phyloP scores from a whole-genome alignment of 768 basidiomycete species.

The Termitomyces heimii region DNA sequence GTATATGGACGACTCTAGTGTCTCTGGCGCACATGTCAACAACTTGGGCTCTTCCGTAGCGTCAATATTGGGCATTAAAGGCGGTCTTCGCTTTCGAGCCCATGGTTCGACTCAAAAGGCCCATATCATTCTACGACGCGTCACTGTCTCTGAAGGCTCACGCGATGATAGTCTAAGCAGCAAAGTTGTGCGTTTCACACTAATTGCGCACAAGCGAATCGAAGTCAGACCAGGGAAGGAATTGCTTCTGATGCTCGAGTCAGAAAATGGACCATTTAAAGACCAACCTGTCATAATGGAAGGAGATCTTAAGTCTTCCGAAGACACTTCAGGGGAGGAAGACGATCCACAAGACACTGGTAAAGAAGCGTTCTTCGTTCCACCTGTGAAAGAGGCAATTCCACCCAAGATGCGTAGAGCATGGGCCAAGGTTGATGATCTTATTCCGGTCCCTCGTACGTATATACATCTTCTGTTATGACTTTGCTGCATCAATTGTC shows the following conservation, averaged over 20 bases:
- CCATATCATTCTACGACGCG: slow-evolving; percentile 63
- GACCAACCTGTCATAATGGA: slow-evolving; percentile 57
- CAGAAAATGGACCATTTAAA: slow-evolving; percentile 45
- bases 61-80: slow-evolving; percentile 58
- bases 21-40: slow-evolving; percentile 25
- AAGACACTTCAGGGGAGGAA: slow-evolving; percentile 32
- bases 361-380: slow-evolving; percentile 29
- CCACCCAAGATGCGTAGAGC: slow-evolving; percentile 64
- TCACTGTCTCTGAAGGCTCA: slow-evolving; percentile 40
- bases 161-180: slow-evolving; percentile 32
- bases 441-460: slow-evolving; percentile 34
- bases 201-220: slow-evolving; percentile 66
- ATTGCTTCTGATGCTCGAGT: slow-evolving; percentile 54
- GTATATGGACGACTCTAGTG: slow-evolving; percentile 33
- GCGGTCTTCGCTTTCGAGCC: slow-evolving; percentile 55
- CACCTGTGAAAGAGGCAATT: slow-evolving; percentile 29
- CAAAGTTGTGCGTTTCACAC: slow-evolving; percentile 47
- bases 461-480: neutral
- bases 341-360: slow-evolving; percentile 32
- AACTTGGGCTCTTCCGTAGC: slow-evolving; percentile 30
- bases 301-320: slow-evolving; percentile 36
- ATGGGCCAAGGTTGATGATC: slow-evolving; percentile 47
- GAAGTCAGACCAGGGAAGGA: slow-evolving; percentile 68
- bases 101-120: slow-evolving; percentile 65
- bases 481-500: neutral